These are phyloP conservation scores for Fusarium sp. DNA, from an alignment of 2,329 filamentous ascomycete genomes.

Conservation along the genomic window DNA sequence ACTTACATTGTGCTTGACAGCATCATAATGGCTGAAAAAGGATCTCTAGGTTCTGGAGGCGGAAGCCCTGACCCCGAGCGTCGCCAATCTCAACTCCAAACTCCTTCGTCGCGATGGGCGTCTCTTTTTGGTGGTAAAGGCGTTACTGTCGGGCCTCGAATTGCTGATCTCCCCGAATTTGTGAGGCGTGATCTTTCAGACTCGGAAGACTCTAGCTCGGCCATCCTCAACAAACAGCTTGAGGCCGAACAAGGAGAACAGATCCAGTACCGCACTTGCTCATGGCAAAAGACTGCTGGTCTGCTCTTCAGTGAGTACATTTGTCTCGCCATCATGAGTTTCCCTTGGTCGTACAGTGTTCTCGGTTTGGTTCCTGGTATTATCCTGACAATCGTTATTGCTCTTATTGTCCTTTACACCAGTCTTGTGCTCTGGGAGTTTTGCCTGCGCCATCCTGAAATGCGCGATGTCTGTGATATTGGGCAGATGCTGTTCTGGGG, in stretches of 20 bases:
- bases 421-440: conserved; percentile 77
- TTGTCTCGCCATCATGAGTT: conserved; percentile 92
- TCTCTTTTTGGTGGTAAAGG: conserved; percentile 56
- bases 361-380: conserved; percentile 87
- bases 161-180: conserved; percentile 60
- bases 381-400: conserved; percentile 84
- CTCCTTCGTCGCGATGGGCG: conserved; percentile 49
- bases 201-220: conserved; percentile 61
- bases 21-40: conserved; percentile 49
- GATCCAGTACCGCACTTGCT: conserved; percentile 94
- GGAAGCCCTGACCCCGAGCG: conserved; percentile 46
- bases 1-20: not conserved
- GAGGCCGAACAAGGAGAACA: conserved; percentile 80
- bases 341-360: conserved; percentile 91
- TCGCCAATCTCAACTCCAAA: conserved; percentile 31
- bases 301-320: conserved; percentile 96
- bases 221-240: conserved; percentile 74
- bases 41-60: conserved; percentile 28
- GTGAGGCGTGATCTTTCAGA: conserved; percentile 55
- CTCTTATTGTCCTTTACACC: conserved; percentile 85
- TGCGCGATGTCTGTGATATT: conserved; percentile 93
- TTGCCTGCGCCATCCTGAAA: conserved; percentile 89
- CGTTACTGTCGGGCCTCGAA: conserved; percentile 65
- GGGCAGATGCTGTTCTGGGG: conserved; percentile 96
- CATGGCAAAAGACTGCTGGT: conserved; percentile 94